Base-by-base conservation (phyloP, 176 grass and related monocot genomes). In the Zoysia japonica region DNA sequence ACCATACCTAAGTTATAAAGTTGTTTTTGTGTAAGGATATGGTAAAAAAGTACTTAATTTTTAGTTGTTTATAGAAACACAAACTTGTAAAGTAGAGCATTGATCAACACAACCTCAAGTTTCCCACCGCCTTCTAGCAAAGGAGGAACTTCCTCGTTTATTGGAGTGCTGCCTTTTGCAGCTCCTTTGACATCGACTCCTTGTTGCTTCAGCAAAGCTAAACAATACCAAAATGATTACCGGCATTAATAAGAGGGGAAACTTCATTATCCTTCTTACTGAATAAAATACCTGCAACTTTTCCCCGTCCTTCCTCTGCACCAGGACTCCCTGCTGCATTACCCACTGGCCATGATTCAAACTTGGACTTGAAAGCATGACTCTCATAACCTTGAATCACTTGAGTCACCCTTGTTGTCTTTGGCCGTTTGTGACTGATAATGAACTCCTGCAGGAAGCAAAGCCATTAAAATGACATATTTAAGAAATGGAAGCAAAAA, bases 141-240 rank as follows among this genome's bases (percentile, higher is more conserved):
- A 85, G 95, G 95, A 88, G 95, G 95, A 92, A 97, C 89, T 89
- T 94, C 95, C 87, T 97, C 95, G 19, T 86, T 89, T 52, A 90
- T 74, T 76, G 85, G 91, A 81, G 87, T 68, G 62, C 80, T 73
- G 83, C 36, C 74, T 83, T 94, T 97, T 77, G 94, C 45, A 47
- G 77, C 61, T 80, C 91, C 91, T 73, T 97, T 97, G 63, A 97
- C 51, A 90, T 97, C 89, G 47, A 92, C 87, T 71, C 91, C 94
- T 87, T 94, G 85, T 81, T 97, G 94, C 87, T 97, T 97, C 85
- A 97, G 55, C 78, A 97, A 83, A 80, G 94, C 94, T 94, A 81
- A 68, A 75, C 86, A 64, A 65, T 42, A 77, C 41, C 16, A 70
- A 67, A 73, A 69, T 50, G 2, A 68, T 67, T 80, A 86, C 61